Base-by-base conservation (phyloP, 2,329 filamentous ascomycete species). In the Curvularia sp. region DNA sequence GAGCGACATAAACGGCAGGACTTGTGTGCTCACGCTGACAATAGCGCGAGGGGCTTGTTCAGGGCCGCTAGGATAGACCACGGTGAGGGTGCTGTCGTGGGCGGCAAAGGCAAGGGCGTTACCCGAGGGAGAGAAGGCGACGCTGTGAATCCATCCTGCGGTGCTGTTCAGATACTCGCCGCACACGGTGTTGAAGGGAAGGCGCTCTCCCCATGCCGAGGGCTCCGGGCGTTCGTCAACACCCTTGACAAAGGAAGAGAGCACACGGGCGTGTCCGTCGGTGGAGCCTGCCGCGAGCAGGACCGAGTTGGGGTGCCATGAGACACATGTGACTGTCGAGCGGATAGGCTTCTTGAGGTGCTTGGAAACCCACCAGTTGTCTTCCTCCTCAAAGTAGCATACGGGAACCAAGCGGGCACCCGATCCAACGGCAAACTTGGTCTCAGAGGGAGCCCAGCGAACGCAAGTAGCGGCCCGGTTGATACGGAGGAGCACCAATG, bases 351-450 rank as follows among this genome's bases (percentile, higher is more conserved):
- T 99, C 87, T 98, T 98, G 74, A 99, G 81, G 80, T 99, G 95
- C 84, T 99, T 99, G 36, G 93, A 97, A 41, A 99, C 94, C 95
- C 95, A 99, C 95, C 95, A 99, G 82, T 99, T 93, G 80, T 99
- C 97, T 80, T 99, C 95, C 77, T 97, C 92, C 76, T 99, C 95
- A 71, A 99, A 99, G 82, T 98, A 98, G 84, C 95, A 99, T 69
- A 98, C 86, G 39, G 95, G 93, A 72, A 99, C 97, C 65, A 97
- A 90, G 64, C 95, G 89, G 69, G 97, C 95, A 61, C 95, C 95
- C 27, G 93, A 97, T 60, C 95, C 95, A 25, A 98, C 95, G 53
- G 95, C 95, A 77, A 99, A 99, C 80, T 99, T 99, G 77, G 89
- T 90, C 83, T 99, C 95, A 21, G 91, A 94, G 2, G 95, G 95